Evolutionary conservation across 2,329 filamentous ascomycete species (phyloP), one percentile per base, ranked within the genome.

Genomic region (Plectosphaerella cucumerina): DNA sequence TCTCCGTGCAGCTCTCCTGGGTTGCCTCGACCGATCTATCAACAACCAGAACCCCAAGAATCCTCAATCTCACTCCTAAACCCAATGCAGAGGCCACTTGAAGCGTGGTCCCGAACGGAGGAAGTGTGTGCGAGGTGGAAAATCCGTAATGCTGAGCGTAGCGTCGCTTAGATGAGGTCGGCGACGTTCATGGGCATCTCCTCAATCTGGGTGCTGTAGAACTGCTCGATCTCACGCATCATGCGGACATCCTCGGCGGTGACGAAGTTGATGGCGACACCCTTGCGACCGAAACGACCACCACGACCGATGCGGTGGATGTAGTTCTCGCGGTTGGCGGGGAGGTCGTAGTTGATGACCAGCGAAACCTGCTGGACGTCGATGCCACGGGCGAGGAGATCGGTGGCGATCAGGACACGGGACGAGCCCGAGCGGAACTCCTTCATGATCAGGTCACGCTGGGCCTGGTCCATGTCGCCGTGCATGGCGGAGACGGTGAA

Each of bases 241-340:
- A 99, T 97, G 75, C 93, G 91, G 68, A 99, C 94, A 76, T 99
- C 94, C 62, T 99, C 94, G 66, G 91, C 90, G 57, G 93, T 97
- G 73, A 99, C 94, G 73, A 99, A 99, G 90, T 99, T 99, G 85
- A 99, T 99, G 68, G 94, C 94, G 73, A 99, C 94, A 87, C 94
- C 94, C 87, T 99, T 99, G 76, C 94, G 91, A 76, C 94, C 94
- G 81, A 99, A 99, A 82, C 94, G 92, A 79, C 94, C 94, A 80
- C 92, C 92, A 86, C 94, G 93, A 84, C 94, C 94, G 69, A 99
- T 99, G 72, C 94, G 89, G 80, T 99, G 94, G 70, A 99, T 99
- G 85, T 99, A 99, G 85, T 97, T 99, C 82, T 99, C 94, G 68
- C 93, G 91, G 85, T 97, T 97, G 76, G 91, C 90, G 62, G 94